phyloP scores from a whole-genome alignment of 768 basidiomycete species.

The Russula brevipes region DNA sequence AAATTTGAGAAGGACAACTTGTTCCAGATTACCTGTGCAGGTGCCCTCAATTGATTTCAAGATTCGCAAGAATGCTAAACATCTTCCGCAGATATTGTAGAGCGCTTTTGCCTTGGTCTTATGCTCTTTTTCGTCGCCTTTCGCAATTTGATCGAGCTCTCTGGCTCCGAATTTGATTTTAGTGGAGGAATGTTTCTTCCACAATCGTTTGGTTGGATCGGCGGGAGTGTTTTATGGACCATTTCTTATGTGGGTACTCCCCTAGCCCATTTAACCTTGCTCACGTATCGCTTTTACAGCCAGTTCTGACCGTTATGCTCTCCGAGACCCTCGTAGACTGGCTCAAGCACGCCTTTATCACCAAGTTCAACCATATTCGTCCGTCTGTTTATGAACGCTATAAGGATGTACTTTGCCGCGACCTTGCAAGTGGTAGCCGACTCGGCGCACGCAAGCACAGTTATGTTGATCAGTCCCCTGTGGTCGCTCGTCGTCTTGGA shows the following conservation, averaged over 20 bases:
- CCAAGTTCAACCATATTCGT: slow-evolving; percentile 98
- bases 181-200: slow-evolving; percentile 66
- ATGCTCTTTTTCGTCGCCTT: slow-evolving; percentile 92
- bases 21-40: slow-evolving; percentile 97
- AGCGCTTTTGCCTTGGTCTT: slow-evolving; percentile 85
- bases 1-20: slow-evolving; percentile 98
- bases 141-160: slow-evolving; percentile 91
- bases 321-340: slow-evolving; percentile 97
- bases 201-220: slow-evolving; percentile 79
- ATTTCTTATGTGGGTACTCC: slow-evolving; percentile 73
- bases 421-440: slow-evolving; percentile 76
- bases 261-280: neutral
- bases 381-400: slow-evolving; percentile 94
- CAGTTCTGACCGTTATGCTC: slow-evolving; percentile 82
- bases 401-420: slow-evolving; percentile 91
- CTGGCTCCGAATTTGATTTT: slow-evolving; percentile 83
- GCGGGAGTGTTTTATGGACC: slow-evolving; percentile 74
- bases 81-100: slow-evolving; percentile 75
- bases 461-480: slow-evolving; percentile 92
- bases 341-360: slow-evolving; percentile 99
- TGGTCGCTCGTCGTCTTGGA: slow-evolving; percentile 89
- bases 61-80: neutral
- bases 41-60: slow-evolving; percentile 36
- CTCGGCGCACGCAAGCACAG: slow-evolving; percentile 74
- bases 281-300: slow-evolving; percentile 43